Evolutionary conservation across 176 grass and related monocot genomes (phyloP).

Genomic region (Musa acuminata): DNA sequence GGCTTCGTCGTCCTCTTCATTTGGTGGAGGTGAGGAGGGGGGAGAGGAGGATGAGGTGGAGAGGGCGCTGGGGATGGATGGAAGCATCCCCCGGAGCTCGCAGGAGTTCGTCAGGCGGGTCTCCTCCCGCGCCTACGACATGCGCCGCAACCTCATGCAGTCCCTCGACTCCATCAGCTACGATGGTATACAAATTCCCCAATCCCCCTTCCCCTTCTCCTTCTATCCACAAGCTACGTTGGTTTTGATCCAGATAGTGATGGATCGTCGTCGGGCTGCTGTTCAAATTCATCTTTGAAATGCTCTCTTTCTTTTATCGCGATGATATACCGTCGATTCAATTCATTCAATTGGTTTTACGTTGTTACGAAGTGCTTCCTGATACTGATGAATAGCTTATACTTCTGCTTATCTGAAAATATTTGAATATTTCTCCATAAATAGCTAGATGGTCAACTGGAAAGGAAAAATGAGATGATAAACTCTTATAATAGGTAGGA

Average conservation of each 20-base stretch:
- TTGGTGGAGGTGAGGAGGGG: constrained; percentile 9
- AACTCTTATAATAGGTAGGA: too few species aligned
- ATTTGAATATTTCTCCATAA: too few species aligned
- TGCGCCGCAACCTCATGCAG: constrained; percentile 78
- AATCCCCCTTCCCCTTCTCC: not conserved
- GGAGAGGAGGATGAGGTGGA: constrained; percentile 54
- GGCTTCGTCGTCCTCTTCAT: constrained; percentile 21
- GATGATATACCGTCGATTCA: not conserved
- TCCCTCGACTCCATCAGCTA: constrained; percentile 75
- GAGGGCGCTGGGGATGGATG: constrained; percentile 82
- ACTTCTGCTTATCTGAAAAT: too few species aligned
- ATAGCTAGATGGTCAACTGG: too few species aligned
- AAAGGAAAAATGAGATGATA: too few species aligned
- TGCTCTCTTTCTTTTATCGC: not conserved
- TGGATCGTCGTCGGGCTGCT: not conserved
- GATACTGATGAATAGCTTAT: too few species aligned
- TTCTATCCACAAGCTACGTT: not conserved
- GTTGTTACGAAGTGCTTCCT: too few species aligned
- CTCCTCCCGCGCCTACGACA: constrained; percentile 90
- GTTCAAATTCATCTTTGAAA: not conserved
- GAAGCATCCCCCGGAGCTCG: constrained; percentile 68
- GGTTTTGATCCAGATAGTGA: not conserved
- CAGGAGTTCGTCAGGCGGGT: constrained; percentile 79
- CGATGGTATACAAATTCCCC: constrained; percentile 35
- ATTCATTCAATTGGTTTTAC: not conserved